Percentiles rank a stretch among this genome's conserved stretches.
phyloP scores from a whole-genome alignment of 306 rosid species.

The Inga leiocalycina region DNA sequence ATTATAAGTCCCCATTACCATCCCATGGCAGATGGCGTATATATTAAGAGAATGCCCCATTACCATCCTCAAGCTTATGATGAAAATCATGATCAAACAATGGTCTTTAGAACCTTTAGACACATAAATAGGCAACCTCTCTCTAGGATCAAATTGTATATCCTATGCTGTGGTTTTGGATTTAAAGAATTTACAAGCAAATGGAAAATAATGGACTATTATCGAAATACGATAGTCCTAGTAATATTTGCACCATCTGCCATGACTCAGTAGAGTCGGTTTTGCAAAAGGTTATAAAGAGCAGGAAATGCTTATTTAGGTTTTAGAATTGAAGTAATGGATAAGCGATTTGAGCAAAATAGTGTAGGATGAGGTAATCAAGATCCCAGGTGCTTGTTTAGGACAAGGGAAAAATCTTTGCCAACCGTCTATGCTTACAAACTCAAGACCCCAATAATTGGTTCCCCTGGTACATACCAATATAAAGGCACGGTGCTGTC shows the following conservation, averaged over 20 bases:
- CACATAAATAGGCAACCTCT: not conserved
- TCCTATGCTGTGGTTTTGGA: not conserved
- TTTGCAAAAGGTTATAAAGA: not conserved
- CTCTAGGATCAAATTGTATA: not conserved
- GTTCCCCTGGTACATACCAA: constrained; percentile 76
- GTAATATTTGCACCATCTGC: not conserved
- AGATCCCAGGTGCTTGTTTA: not conserved
- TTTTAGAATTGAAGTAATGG: not conserved
- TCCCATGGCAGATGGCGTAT: not conserved
- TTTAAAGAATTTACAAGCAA: not conserved
- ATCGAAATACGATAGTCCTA: too few species aligned
- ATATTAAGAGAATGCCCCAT: not conserved
- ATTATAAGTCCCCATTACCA: not conserved
- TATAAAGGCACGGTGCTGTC: constrained; percentile 81
- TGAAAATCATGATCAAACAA: constrained; percentile 1
- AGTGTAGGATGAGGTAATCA: not conserved
- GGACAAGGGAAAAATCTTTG: not conserved
- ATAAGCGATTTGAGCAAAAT: not conserved
- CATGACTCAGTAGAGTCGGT: not conserved
- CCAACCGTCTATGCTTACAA: not conserved
- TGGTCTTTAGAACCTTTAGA: not conserved
- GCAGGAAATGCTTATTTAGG: not conserved
- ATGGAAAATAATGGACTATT: not conserved
- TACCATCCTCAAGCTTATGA: not conserved
- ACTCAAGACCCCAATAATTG: constrained; percentile 36